These are phyloP conservation scores for Thermothielavioides terrestris DNA, from an alignment of 495 filamentous ascomycete genomes.

Conservation along the genomic window DNA sequence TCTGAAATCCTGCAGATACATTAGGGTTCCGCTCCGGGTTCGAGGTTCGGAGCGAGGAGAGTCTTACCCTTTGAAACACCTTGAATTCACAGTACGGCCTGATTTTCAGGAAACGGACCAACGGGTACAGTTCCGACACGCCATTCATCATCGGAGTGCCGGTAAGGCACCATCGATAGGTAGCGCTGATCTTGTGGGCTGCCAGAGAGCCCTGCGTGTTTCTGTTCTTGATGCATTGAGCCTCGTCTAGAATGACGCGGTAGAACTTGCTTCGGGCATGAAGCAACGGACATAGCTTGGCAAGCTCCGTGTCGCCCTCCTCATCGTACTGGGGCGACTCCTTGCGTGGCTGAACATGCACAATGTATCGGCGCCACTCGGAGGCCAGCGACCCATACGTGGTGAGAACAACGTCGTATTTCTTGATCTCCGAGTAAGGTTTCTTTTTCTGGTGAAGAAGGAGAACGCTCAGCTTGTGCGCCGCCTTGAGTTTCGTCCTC, in stretches of 20 bases:
- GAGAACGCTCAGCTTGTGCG: conserved; percentile 53
- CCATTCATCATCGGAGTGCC: conserved; percentile 95
- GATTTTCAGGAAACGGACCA: conserved; percentile 75
- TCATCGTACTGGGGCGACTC: conserved; percentile 8
- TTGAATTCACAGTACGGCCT: conserved; percentile 62
- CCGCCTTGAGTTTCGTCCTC: conserved; percentile 52
- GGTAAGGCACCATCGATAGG: conserved; percentile 74
- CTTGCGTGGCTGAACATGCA: conserved; percentile 15
- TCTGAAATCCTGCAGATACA: conserved; percentile 24
- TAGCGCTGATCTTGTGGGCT: conserved; percentile 51
- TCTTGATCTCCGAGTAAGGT: conserved; percentile 52
- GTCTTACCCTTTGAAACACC: conserved; percentile 49
- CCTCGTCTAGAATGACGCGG: conserved; percentile 85
- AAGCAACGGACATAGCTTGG: conserved; percentile 49
- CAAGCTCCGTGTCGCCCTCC: conserved; percentile 19
- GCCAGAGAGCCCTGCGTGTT: conserved; percentile 57
- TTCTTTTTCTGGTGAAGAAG: conserved; percentile 54
- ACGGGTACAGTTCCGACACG: conserved; percentile 70
- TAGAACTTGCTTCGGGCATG: conserved; percentile 63
- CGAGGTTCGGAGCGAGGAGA: not conserved
- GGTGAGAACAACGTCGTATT: conserved; percentile 78
- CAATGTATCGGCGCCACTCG: conserved; percentile 50
- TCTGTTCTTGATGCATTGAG: conserved; percentile 89
- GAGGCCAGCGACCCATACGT: conserved; percentile 74
- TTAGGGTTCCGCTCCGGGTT: not conserved